These are phyloP conservation scores for Ailanthus altissimus DNA, from an alignment of 345 rosid species.

Conservation along the genomic window DNA sequence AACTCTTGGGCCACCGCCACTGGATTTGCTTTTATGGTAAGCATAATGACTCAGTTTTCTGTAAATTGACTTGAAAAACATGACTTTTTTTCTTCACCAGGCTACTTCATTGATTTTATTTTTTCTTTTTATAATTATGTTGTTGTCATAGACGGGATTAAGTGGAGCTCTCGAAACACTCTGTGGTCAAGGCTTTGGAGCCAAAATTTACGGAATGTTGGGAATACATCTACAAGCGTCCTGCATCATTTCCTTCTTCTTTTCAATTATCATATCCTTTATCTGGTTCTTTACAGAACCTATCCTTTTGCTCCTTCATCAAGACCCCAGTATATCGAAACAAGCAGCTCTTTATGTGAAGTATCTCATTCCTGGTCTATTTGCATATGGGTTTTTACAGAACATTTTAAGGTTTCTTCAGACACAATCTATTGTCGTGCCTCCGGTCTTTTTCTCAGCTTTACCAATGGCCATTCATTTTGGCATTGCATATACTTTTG, in stretches of 20 bases:
- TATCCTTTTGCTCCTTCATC: slow-evolving; percentile 47
- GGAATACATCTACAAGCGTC: slow-evolving; percentile 80
- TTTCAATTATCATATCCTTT: slow-evolving; percentile 52
- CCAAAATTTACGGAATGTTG: slow-evolving; percentile 56
- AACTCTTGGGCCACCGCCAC: slow-evolving; percentile 83
- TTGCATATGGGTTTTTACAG: slow-evolving; percentile 66
- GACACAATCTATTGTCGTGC: slow-evolving; percentile 62
- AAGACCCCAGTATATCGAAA: slow-evolving; percentile 55
- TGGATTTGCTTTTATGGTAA: slow-evolving; percentile 79
- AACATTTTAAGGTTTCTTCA: slow-evolving; percentile 77
- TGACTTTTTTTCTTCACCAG: no score
- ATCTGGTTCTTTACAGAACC: slow-evolving; percentile 63
- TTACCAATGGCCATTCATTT: slow-evolving; percentile 51
- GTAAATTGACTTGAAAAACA: no score
- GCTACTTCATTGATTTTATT: no score
- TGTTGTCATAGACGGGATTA: slow-evolving; percentile 49
- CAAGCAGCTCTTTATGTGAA: slow-evolving; percentile 59
- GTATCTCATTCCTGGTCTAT: slow-evolving; percentile 64
- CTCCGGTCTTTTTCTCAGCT: slow-evolving; percentile 45
- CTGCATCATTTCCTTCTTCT: slow-evolving; percentile 55
- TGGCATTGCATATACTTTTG: slow-evolving; percentile 46
- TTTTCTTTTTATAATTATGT: no score
- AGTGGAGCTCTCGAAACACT: slow-evolving; percentile 89
- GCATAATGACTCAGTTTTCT: neutral
- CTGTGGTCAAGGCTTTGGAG: slow-evolving; percentile 89